A percentile compares a stretch with the other conserved stretches of the same genome.
Conservation (phyloP, 1,139 yeast species). For the Protomyces macrosporus region DNA sequence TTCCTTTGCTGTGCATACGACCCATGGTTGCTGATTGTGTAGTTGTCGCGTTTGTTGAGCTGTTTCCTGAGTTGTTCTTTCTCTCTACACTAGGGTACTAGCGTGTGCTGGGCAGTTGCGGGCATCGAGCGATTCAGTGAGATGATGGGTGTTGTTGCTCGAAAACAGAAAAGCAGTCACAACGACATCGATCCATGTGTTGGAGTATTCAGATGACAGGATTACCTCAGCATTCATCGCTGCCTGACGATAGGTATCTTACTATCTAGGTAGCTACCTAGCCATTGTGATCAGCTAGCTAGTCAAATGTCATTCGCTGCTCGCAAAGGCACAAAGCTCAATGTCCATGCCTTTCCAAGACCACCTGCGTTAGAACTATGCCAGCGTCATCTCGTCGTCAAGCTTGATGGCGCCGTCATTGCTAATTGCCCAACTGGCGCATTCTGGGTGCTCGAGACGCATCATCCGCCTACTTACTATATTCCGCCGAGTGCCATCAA, state of each 20-base stretch:
- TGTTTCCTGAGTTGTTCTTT: background rate
- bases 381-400: conserved; percentile 10
- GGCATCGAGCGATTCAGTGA: no score
- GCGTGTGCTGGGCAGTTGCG: no score
- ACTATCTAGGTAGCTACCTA: no score
- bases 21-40: conserved; percentile 33
- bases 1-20: conserved; percentile 73
- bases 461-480: conserved; percentile 20
- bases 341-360: conserved; percentile 22
- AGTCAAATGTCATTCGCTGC: background rate
- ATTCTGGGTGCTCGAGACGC: conserved; percentile 24
- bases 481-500: conserved; percentile 13
- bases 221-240: no score
- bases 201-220: no score
- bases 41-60: conserved; percentile 38
- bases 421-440: conserved; percentile 17
- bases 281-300: background rate
- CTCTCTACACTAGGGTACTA: no score
- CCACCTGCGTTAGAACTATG: conserved; percentile 20
- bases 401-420: conserved; percentile 1
- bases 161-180: background rate
- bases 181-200: background rate
- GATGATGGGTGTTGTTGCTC: no score
- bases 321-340: conserved; percentile 12
- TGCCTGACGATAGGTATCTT: no score